phyloP scores from a whole-genome alignment of 768 basidiomycete genomes.

The Strobilomyces dryophilus region DNA sequence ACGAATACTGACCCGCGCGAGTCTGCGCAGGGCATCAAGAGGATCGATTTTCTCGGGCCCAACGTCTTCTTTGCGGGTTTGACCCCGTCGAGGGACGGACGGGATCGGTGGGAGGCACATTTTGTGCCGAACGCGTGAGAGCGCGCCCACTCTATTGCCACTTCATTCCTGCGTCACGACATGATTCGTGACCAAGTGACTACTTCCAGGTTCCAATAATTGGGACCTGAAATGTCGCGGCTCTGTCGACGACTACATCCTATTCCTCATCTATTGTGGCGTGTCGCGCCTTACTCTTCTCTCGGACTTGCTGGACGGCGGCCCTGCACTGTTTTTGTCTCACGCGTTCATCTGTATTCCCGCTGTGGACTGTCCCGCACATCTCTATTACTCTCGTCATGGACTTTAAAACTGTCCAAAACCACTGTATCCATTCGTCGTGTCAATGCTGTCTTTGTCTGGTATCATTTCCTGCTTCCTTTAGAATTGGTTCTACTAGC shows the following conservation, averaged over 20 bases:
- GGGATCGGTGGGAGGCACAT: conserved; percentile 28
- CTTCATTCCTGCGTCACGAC: conserved; percentile 1
- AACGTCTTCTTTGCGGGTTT: conserved; percentile 31
- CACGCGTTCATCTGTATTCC: conserved; percentile 11
- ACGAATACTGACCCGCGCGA: conserved; percentile 31
- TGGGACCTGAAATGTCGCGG: conserved; percentile 6
- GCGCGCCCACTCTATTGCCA: neutral
- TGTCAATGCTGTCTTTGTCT: neutral
- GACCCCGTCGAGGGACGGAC: conserved; percentile 22
- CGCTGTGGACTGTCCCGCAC: conserved; percentile 3
- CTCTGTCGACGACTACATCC: conserved; percentile 3
- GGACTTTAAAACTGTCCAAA: neutral
- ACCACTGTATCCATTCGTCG: neutral
- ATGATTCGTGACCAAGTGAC: conserved; percentile 10
- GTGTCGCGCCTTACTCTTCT: neutral
- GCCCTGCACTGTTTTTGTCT: neutral
- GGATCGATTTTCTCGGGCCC: conserved; percentile 36
- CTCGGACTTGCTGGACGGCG: conserved; percentile 16
- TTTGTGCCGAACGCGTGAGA: conserved; percentile 20
- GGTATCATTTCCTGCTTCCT: neutral
- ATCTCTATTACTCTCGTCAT: neutral
- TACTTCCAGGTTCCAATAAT: conserved; percentile 8
- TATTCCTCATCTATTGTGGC: conserved; percentile 18
- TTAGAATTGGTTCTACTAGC: neutral
- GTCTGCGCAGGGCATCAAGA: conserved; percentile 36